Evolutionary conservation across 2,329 filamentous ascomycete species (phyloP), one percentile per base, ranked within the genome.

Genomic region (Alternaria tenuissima): DNA sequence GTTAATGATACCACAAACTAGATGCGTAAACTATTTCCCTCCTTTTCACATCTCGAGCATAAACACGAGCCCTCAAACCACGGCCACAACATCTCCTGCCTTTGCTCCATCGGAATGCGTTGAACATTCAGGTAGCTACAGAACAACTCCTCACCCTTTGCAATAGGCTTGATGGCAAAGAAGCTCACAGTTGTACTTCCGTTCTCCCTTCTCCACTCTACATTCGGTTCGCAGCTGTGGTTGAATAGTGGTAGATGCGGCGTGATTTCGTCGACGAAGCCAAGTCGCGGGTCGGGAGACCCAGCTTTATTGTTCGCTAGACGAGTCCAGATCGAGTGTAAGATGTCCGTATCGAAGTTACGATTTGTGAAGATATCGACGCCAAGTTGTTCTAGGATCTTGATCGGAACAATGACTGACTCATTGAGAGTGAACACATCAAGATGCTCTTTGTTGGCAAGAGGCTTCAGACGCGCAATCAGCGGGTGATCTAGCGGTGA

Each of bases 251-350:
- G 69, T 53, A 76, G 64, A 16, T 75, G 55, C 1, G 71, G 68
- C 42, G 65, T 73, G 36, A 77, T 66, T 26, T 63, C 65, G 1
- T 73, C 70, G 18, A 76, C 70, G n/a, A 65, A 70, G n/a, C 67
- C 68, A 14, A 70, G 63, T 14, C 58, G 58, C 5, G 65, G 58
- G 1, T 69, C 66, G 1, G 55, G 59, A 24, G 68, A 68, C 0
- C 73, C 74, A 4, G 75, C 72, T 52, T 74, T 76, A 54, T 78
- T 78, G 55, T 77, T 78, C 32, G 76, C 73, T 7, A 76, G 42
- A 1, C 73, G 69, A 43, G 68, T 73, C 62, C 71, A 69, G 6
- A 76, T 71, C 2, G 71, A 71, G 32, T 78, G 75, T 14, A 78
- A 52, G 22, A 73, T 65, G 63, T 70, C 73, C 4, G 72, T 73